phyloP scores from a whole-genome alignment of 179 eudicot genomes.

The Nepenthes alata region DNA sequence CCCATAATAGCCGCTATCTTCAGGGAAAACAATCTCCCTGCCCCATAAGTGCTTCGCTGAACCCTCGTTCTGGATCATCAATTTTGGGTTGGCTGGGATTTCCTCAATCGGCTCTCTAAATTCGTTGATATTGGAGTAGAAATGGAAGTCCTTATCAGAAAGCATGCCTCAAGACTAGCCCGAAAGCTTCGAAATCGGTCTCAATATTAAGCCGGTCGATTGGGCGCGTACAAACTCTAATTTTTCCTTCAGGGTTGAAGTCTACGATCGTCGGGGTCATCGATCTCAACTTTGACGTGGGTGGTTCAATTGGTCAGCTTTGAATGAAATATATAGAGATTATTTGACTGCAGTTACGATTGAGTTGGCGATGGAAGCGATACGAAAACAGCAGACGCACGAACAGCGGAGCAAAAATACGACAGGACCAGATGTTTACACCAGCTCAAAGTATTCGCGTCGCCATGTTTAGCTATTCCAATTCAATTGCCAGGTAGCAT shows the following conservation, averaged over 20 bases:
- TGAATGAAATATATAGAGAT: too few relatives aligned
- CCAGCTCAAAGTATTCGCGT: too few relatives aligned
- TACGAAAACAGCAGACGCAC: too few relatives aligned
- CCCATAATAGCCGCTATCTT: conserved; percentile 51
- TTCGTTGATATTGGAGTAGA: conserved; percentile 59
- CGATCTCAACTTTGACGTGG: too few relatives aligned
- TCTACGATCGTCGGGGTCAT: too few relatives aligned
- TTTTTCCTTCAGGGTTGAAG: conserved; percentile 10
- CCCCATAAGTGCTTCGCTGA: conserved; percentile 37
- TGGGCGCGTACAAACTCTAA: conserved; percentile 18
- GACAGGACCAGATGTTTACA: too few relatives aligned
- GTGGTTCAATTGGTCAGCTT: too few relatives aligned
- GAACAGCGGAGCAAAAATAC: too few relatives aligned
- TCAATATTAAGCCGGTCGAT: conserved; percentile 27
- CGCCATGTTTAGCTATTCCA: too few relatives aligned
- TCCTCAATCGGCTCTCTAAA: conserved; percentile 39
- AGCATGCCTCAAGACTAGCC: conserved; percentile 71
- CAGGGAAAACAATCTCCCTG: conserved; percentile 28
- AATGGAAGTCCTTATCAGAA: conserved; percentile 64
- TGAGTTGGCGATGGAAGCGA: too few relatives aligned
- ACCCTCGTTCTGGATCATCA: conserved; percentile 35
- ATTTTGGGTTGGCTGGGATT: conserved; percentile 28
- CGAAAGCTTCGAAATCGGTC: conserved; percentile 52
- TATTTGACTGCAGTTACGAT: too few relatives aligned
- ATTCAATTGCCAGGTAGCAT: too few relatives aligned